These are phyloP conservation scores for Orychophragmus violaceus DNA, from an alignment of 345 rosid genomes.

Conservation along the genomic window DNA sequence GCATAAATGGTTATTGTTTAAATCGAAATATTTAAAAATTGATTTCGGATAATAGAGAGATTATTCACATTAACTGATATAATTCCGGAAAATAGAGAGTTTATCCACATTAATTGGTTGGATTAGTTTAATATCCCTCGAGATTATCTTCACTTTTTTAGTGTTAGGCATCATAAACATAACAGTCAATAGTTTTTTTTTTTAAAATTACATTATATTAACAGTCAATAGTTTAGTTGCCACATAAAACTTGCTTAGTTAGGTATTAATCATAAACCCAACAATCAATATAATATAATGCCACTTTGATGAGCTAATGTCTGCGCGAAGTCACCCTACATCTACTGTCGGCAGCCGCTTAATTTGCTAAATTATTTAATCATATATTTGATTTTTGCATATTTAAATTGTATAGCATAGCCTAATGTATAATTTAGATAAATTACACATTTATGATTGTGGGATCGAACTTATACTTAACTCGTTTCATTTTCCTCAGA, in stretches of 20 bases:
- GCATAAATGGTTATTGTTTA: too few relatives aligned
- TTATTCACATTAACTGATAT: not conserved
- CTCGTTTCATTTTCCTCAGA: not conserved
- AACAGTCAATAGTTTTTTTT: not conserved
- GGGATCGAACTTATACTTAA: not conserved
- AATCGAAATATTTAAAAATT: too few relatives aligned
- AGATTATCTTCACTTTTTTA: conserved; percentile 5
- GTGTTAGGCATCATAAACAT: not conserved
- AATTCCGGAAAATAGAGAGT: not conserved
- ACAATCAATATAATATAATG: not conserved
- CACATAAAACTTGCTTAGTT: not conserved
- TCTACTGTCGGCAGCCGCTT: conserved; percentile 19
- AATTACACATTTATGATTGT: not conserved
- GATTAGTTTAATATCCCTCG: not conserved
- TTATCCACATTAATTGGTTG: not conserved
- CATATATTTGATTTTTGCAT: not conserved
- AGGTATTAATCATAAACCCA: not conserved
- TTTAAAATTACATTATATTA: too few relatives aligned
- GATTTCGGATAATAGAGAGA: not conserved
- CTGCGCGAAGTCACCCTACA: conserved; percentile 14
- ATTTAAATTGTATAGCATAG: not conserved
- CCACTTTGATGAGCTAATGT: not conserved
- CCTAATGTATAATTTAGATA: not conserved
- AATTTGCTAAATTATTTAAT: not conserved
- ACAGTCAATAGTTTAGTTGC: not conserved